Conservation (phyloP, 1,139 yeast species). For the Insectozyma bohioensis region DNA sequence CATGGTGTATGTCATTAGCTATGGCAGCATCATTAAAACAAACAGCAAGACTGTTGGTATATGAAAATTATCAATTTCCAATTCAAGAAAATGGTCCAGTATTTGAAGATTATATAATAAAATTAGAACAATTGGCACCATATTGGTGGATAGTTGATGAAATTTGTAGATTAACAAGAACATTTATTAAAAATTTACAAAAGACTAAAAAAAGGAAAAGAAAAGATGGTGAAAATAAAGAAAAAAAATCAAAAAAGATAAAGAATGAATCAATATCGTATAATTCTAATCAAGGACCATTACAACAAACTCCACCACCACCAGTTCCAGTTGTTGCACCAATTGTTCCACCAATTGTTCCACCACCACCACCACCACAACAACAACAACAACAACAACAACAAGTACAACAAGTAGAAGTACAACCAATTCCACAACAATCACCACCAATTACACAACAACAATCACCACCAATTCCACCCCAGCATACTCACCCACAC, state of each 20-base stretch:
- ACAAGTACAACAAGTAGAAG: too few species aligned
- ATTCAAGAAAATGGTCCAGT: constrained; percentile 12
- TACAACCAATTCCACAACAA: too few species aligned
- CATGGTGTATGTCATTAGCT: constrained; percentile 26
- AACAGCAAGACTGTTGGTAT: constrained; percentile 12
- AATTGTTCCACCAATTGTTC: neutral
- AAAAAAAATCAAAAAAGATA: neutral
- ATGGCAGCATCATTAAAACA: constrained; percentile 18
- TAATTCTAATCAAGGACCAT: neutral
- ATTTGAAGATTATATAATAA: constrained; percentile 21
- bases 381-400: too few species aligned
- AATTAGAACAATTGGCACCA: constrained; percentile 21
- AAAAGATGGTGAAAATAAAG: neutral
- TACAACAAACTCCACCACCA: neutral
- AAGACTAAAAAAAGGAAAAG: constrained; percentile 8
- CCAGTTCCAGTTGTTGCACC: neutral
- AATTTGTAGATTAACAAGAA: constrained; percentile 23
- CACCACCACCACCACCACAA: neutral
- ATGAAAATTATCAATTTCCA: neutral
- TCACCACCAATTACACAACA: too few species aligned
- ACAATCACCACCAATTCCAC: too few species aligned
- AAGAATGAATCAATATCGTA: neutral
- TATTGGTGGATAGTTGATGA: constrained; percentile 35
- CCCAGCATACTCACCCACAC: too few species aligned
- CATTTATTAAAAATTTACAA: constrained; percentile 22